phyloP scores from a whole-genome alignment of 306 rosid species.

The Echinosophora koreensis region DNA sequence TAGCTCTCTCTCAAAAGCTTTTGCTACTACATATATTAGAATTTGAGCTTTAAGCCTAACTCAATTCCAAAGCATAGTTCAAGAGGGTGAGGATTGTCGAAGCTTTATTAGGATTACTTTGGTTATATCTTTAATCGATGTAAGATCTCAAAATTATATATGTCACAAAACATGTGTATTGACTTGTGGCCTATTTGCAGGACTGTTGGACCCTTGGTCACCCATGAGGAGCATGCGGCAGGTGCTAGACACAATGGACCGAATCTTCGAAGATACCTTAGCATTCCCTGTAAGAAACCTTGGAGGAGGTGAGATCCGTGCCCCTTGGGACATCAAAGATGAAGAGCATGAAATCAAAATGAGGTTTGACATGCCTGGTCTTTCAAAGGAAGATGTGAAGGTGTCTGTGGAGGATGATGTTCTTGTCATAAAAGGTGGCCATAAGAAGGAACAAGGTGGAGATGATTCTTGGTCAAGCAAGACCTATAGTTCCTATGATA shows the following conservation, averaged over 20 bases:
- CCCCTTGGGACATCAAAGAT: constrained; percentile 82
- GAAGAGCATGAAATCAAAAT: constrained; percentile 70
- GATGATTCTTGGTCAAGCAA: constrained; percentile 60
- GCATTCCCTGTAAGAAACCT: constrained; percentile 56
- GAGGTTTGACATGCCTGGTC: constrained; percentile 93
- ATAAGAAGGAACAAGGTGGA: constrained; percentile 48
- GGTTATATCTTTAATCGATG: no score
- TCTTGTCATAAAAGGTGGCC: constrained; percentile 66
- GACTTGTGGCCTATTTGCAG: constrained; percentile 43
- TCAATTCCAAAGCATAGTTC: no score
- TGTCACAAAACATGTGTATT: neutral
- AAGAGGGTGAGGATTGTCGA: no score
- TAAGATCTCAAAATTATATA: no score
- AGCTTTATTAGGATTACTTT: no score
- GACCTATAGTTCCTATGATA: constrained; percentile 61
- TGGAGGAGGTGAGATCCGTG: constrained; percentile 57
- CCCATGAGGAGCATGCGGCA: constrained; percentile 86
- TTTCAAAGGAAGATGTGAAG: constrained; percentile 77
- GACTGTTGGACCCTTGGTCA: constrained; percentile 74
- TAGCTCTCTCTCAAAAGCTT: no score
- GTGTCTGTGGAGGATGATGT: constrained; percentile 71
- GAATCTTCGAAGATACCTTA: constrained; percentile 63
- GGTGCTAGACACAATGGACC: constrained; percentile 79
- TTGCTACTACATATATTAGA: no score
- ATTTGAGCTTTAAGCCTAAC: no score